Conservation (phyloP, 768 basidiomycete genomes). For the Tulasnella sp. region DNA sequence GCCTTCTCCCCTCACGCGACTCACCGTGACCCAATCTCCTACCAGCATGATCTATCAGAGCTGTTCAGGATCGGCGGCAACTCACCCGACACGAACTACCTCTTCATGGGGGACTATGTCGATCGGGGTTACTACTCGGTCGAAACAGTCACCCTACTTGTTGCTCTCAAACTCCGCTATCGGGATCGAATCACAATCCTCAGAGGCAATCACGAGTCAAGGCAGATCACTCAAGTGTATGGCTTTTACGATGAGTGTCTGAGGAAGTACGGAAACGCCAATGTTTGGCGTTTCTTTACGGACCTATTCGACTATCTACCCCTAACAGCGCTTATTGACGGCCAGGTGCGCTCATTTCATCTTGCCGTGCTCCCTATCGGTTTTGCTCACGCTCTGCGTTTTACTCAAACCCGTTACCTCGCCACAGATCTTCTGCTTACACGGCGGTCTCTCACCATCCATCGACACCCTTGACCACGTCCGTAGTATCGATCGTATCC, state of each 20-base stretch:
- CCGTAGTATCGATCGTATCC: constrained; percentile 94
- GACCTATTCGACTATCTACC: constrained; percentile 98
- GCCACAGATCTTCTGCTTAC: constrained; percentile 89
- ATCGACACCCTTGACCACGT: constrained; percentile 99
- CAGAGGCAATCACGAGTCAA: constrained; percentile 95
- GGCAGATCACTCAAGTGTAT: constrained; percentile 99
- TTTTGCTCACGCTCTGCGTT: background rate
- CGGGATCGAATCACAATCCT: constrained; percentile 96
- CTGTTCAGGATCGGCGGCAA: constrained; percentile 98
- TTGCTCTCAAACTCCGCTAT: constrained; percentile 94
- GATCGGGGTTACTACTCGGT: constrained; percentile 99
- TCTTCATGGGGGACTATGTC: constrained; percentile 99
- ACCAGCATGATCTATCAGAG: constrained; percentile 95
- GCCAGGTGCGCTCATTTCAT: constrained; percentile 62
- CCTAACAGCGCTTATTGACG: constrained; percentile 94
- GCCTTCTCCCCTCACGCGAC: background rate
- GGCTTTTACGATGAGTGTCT: constrained; percentile 99
- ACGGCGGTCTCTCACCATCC: constrained; percentile 94
- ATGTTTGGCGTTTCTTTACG: constrained; percentile 98
- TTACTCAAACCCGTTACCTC: background rate
- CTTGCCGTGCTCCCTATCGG: background rate
- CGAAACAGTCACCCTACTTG: constrained; percentile 94
- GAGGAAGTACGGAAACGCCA: constrained; percentile 98
- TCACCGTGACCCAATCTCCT: background rate
- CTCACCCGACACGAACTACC: constrained; percentile 97